Base-by-base conservation (phyloP, 2,329 filamentous ascomycete species). In the Ophiostoma ulmi region DNA sequence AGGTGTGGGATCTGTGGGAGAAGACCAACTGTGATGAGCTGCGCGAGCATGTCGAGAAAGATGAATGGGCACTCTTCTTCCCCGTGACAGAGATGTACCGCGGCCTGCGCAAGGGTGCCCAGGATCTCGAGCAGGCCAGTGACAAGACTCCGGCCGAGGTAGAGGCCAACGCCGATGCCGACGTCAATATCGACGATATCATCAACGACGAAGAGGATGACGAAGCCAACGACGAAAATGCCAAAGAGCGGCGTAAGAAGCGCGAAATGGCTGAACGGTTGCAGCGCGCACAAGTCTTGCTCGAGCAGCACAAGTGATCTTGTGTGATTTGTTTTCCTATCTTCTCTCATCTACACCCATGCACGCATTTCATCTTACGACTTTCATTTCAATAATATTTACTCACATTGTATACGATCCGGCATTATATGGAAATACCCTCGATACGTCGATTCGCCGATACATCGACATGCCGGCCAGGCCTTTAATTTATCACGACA, bases 231-330 rank as follows among this genome's bases (percentile, higher is more conserved):
- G 65, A 69, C 41, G 61, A 44, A 3, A 55, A 65, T 44, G 69
- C 71, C 4, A 74, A 72, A 7, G 72, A 72, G 11, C 74, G 72
- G 58, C 75, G 75, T 10, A 77, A 77, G 2, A 73, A 81, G 65
- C 76, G 74, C 66, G 77, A 80, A 65, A 80, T 77, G 71, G 77
- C 79, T 68, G 80, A 80, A 58, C 78, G 83, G 68, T 72, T 84
- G 38, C 75, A 77, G 58, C 77, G 82, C 39, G 82, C 83, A 0
- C 78, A 80, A 39, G 77, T 76, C 70, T 74, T 84, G 68, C 76
- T 83, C 55, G 74, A 75, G 22, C 61, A 73, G 68, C 63, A 65
- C 63, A 39, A 65, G 36, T 64, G 35, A 64, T 38, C 17, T 38
- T 6, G 58, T 20, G 2, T n/a, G 13, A 36, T 39, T 5, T 22